A percentile compares a stretch with the other conserved stretches of the same genome.
Evolutionary conservation across 129 eudicot genomes (phyloP).

Genomic region (Chrysanthemum makinoi): DNA sequence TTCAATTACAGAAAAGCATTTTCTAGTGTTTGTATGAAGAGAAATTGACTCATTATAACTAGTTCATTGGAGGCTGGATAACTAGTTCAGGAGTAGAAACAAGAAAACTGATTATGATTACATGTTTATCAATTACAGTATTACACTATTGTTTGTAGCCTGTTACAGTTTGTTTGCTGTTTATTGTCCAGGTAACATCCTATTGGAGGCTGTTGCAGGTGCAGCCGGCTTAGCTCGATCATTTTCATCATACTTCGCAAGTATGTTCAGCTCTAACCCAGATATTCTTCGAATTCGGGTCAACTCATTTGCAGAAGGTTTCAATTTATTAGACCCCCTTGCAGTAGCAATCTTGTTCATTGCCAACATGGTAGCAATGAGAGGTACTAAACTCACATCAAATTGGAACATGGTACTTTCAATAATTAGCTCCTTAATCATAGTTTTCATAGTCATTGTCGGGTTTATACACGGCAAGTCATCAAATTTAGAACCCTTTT

Average conservation of each 20-base stretch:
- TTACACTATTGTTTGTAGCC: not conserved
- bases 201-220: conserved; percentile 71
- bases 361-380: conserved; percentile 61
- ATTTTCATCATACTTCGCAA: conserved; percentile 77
- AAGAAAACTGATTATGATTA: no score
- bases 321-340: conserved; percentile 71
- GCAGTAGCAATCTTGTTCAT: conserved; percentile 53
- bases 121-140: no score
- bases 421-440: conserved; percentile 40
- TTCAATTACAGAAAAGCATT: no score
- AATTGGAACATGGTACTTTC: conserved; percentile 57
- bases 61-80: no score
- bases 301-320: conserved; percentile 59
- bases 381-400: conserved; percentile 60
- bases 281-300: conserved; percentile 50
- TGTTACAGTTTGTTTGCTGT: not conserved
- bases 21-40: no score
- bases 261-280: conserved; percentile 50
- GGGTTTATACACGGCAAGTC: conserved; percentile 58
- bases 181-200: conserved; percentile 45
- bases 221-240: conserved; percentile 83
- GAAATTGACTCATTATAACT: no score
- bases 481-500: conserved; percentile 58
- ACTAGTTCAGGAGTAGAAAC: no score
- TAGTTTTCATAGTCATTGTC: conserved; percentile 54